Base-by-base conservation (phyloP, 2,329 filamentous ascomycete genomes). In the Rhytidhysteron rufulum region DNA sequence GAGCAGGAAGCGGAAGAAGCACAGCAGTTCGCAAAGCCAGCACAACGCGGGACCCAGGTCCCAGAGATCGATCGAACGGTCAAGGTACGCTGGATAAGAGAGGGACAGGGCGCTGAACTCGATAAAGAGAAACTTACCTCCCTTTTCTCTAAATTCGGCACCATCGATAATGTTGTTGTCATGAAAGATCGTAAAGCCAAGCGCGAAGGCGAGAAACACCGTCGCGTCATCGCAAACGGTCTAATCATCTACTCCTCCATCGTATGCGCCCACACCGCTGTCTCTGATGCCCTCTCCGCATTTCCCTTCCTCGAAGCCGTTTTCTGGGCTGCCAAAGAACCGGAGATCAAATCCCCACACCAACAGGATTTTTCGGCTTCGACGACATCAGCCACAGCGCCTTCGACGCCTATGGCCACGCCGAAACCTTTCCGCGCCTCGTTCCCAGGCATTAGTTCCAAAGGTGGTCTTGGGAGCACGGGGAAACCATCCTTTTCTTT, bases 241-340 rank as follows among this genome's bases (percentile, higher is more conserved):
- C 71, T 80, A 33, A 62, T 83, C 11, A 69, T 82, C 11, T 83
- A 75, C 57, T 62, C 66, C 3, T 79, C 77, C 4, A 71, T 82
- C 25, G 75, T 80, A 34, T 70, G 74, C 39, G 77, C 79, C 1
- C 74, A 80, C 51, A 69, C 75, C 3, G 77, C 78, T 7, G 73
- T 81, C 3, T 53, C 70, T 31, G 76, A 80, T 47, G 69, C 67
- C n/a, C 66, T 66, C 21, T 53, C 51, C 2, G 69, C 72, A 25
- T 78, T 72, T 65, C 62, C 66, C 5, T 43, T 66, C 7, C 70
- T 82, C 18, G 74, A 79, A 24, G 74, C 70, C 10, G 72, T 81
- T 1, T 63, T 60, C 31, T 81, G 78, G 78, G 76, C 74, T 4
- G 68, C 65, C 16, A 73, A 69, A 42, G 72, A 77, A 41, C 75